Base-by-base conservation (phyloP, 768 basidiomycete species). In the Xerocomellus chrysenteron region DNA sequence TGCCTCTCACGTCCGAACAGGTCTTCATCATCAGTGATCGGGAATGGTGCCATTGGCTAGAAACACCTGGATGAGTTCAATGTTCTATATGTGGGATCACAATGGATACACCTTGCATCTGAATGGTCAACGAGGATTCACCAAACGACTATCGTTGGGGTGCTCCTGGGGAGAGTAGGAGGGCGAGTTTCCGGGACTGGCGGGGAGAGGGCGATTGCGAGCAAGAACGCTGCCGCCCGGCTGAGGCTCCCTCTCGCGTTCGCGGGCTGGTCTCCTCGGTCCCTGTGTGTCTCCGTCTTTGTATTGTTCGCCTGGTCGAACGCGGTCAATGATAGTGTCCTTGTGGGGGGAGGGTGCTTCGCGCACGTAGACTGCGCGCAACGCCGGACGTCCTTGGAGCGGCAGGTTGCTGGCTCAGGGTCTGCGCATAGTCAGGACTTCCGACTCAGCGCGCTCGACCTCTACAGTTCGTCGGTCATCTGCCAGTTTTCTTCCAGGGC, bases 391-490 rank as follows among this genome's bases (percentile, higher is more conserved):
- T 73, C 59, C 72, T 60, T 65, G 68, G 64, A 63, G 72, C 64
- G 43, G 75, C 62, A 50, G 73, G 65, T n/a, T 72, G 73, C 60
- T 80, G 78, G 39, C 74, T 75, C 65, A 82, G 80, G 11, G 79
- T 70, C 65, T 84, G 84, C 53, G 85, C 82, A 58, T 81, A 71
- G 69, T 88, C 85, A 21, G 21, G 21, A 21, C n/a, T n/a, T n/a
- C n/a, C n/a, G n/a, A n/a, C 21, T 21, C 21, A n/a, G 83, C 84
- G 42, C 82, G 80, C 65, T 90, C 88, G 58, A 88, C 86, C 59
- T 88, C 85, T 33, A 83, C 84, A 70, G 88, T 74, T 88, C 84
- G 36, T 83, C 82, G 0, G 87, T 87, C 78, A 89, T 81, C 48
- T 86, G 80, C 79, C 83, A 87, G 40, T 77, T 77, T 41, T 83